A percentile compares a stretch with the other conserved stretches of the same genome.
These are phyloP conservation scores for Annulohypoxylon maeteangense DNA, from an alignment of 495 filamentous ascomycete genomes.

Conservation along the genomic window DNA sequence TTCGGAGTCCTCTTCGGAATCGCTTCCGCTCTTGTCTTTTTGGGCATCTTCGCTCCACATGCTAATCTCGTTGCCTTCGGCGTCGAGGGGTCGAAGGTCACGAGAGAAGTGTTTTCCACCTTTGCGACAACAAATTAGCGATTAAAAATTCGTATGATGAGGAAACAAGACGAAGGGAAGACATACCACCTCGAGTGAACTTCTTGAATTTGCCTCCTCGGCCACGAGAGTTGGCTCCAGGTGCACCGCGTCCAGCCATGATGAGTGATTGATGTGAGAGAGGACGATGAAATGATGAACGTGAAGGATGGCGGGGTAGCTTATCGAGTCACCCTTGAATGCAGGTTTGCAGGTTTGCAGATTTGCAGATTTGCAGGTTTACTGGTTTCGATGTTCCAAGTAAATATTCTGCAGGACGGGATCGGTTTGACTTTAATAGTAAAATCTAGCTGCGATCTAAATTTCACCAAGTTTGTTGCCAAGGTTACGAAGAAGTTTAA, in stretches of 20 bases:
- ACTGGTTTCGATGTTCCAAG: no score
- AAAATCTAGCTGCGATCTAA: background rate
- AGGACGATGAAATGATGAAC: conserved; percentile 19
- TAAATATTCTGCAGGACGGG: background rate
- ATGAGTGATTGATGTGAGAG: conserved; percentile 32
- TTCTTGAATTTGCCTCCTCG: conserved; percentile 95
- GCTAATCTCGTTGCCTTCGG: conserved; percentile 78
- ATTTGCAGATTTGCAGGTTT: background rate
- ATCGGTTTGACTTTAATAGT: background rate
- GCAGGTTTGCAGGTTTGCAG: background rate
- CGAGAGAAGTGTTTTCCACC: conserved; percentile 95
- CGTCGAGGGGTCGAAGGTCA: conserved; percentile 84
- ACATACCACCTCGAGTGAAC: conserved; percentile 86
- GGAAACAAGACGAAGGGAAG: conserved; percentile 12
- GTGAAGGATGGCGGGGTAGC: conserved; percentile 33
- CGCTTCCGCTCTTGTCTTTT: conserved; percentile 60
- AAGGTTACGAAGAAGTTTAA: conserved; percentile 10
- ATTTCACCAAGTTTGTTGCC: background rate
- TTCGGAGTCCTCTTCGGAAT: conserved; percentile 58
- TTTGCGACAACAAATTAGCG: conserved; percentile 48
- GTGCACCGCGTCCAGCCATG: conserved; percentile 71
- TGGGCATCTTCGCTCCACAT: conserved; percentile 71
- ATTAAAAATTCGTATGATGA: background rate
- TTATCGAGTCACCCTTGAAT: conserved; percentile 7
- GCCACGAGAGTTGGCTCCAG: conserved; percentile 67